phyloP scores from a whole-genome alignment of 805 yeast genomes.

The Kodamaea hsintzibuensis region DNA sequence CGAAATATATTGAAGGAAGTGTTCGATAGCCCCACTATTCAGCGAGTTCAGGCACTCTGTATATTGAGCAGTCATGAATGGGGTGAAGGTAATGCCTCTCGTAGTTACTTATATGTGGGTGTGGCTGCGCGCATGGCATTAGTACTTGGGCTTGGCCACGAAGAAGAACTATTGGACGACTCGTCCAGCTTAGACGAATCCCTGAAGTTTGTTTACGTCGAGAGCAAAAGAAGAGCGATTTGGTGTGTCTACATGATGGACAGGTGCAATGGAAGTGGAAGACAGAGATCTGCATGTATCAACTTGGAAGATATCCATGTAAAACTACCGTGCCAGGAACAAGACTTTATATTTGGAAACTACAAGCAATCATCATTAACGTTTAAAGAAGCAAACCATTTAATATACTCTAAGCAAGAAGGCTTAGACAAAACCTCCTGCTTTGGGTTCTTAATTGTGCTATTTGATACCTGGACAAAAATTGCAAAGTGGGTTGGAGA shows the following conservation, averaged over 20 bases:
- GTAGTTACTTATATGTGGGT: constrained; percentile 39
- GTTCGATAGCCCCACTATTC: constrained; percentile 40
- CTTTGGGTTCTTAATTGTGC: constrained; percentile 30
- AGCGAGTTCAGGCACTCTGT: constrained; percentile 37
- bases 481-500: constrained; percentile 43
- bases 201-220: constrained; percentile 23
- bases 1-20: constrained; percentile 29
- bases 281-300: constrained; percentile 33
- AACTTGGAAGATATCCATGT: constrained; percentile 33
- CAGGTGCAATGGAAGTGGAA: constrained; percentile 38
- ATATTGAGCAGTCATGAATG: constrained; percentile 42
- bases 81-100: constrained; percentile 39
- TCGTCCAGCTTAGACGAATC: constrained; percentile 12
- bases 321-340: constrained; percentile 33
- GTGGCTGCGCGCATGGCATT: constrained; percentile 42
- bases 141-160: constrained; percentile 30
- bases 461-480: constrained; percentile 39
- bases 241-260: constrained; percentile 48
- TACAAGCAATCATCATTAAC: constrained; percentile 16
- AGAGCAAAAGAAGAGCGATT: constrained; percentile 36
- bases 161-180: constrained; percentile 12
- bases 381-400: constrained; percentile 13
- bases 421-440: constrained; percentile 15
- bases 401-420: constrained; percentile 9
- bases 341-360: constrained; percentile 29